These are phyloP conservation scores for Penicillium desertorum DNA, from an alignment of 495 filamentous ascomycete genomes.

Conservation along the genomic window DNA sequence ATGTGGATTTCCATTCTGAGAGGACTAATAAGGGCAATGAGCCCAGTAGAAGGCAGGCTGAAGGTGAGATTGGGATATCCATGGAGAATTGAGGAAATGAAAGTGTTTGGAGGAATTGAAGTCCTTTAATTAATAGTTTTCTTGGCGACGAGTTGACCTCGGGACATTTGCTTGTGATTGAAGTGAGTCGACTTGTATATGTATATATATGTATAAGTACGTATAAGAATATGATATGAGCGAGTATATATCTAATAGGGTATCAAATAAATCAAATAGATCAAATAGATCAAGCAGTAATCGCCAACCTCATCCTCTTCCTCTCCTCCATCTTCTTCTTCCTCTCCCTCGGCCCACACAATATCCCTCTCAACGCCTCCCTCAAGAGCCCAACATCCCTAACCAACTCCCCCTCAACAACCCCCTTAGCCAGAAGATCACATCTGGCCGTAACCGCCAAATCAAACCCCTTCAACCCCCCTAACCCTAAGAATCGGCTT, in stretches of 20 bases:
- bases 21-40: conserved; percentile 18
- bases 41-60: conserved; percentile 15
- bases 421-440: conserved; percentile 31
- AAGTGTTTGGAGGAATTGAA: too few species aligned
- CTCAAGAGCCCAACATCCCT: conserved; percentile 33
- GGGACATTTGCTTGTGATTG: too few species aligned
- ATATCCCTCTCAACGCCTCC: conserved; percentile 29
- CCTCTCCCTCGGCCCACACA: conserved; percentile 24
- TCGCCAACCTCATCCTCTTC: conserved; percentile 17
- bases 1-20: conserved; percentile 22
- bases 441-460: conserved; percentile 42
- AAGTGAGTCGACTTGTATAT: too few species aligned
- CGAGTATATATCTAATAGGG: too few species aligned
- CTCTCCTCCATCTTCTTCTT: background rate
- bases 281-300: conserved; percentile 20
- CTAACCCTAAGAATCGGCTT: conserved; percentile 35
- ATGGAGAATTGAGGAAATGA: background rate
- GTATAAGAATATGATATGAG: too few species aligned
- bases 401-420: conserved; percentile 31
- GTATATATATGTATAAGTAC: too few species aligned
- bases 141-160: too few species aligned
- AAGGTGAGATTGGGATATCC: conserved; percentile 10
- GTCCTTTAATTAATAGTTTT: background rate
- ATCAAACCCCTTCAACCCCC: conserved; percentile 38
- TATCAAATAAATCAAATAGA: background rate